Evolutionary conservation across 176 grass and related monocot species (phyloP).

Genomic region (Musa acuminata): DNA sequence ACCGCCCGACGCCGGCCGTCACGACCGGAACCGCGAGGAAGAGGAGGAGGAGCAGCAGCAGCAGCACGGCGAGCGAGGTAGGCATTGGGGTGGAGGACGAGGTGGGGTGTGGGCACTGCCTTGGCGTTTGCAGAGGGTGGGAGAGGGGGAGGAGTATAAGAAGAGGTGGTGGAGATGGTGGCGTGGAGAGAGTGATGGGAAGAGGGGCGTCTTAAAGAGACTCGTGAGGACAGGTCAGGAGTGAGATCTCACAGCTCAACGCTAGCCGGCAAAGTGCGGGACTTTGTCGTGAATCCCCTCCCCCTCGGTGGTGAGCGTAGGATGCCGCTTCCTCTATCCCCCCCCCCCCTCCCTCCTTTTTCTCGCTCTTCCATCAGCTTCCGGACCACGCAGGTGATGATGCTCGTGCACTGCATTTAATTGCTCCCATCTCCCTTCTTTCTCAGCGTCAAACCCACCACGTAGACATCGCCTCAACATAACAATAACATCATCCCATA

Average conservation of each 20-base stretch:
- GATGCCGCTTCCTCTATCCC: constrained; percentile 11
- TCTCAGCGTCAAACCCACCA: too few relatives aligned
- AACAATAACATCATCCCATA: too few relatives aligned
- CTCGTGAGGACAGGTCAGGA: constrained; percentile 19
- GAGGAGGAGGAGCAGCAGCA: constrained; percentile 31
- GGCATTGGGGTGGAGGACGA: neutral
- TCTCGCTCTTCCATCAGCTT: neutral
- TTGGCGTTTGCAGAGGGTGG: neutral
- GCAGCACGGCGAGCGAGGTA: constrained; percentile 9
- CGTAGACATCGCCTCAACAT: too few relatives aligned
- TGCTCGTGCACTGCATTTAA: constrained; percentile 54
- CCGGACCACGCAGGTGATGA: constrained; percentile 14
- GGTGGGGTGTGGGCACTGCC: neutral
- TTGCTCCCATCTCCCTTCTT: neutral
- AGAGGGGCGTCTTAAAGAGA: constrained; percentile 29
- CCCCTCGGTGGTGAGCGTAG: neutral
- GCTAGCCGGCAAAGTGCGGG: constrained; percentile 15
- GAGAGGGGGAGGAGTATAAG: neutral
- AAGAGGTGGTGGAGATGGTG: neutral
- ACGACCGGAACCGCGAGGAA: constrained; percentile 1
- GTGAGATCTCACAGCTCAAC: constrained; percentile 29
- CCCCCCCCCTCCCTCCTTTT: neutral
- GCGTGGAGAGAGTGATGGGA: constrained; percentile 3
- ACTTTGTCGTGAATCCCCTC: neutral
- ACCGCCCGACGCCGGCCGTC: neutral